These are phyloP conservation scores for Corynespora cassiicola DNA, from an alignment of 2,329 filamentous ascomycete species.

Conservation along the genomic window DNA sequence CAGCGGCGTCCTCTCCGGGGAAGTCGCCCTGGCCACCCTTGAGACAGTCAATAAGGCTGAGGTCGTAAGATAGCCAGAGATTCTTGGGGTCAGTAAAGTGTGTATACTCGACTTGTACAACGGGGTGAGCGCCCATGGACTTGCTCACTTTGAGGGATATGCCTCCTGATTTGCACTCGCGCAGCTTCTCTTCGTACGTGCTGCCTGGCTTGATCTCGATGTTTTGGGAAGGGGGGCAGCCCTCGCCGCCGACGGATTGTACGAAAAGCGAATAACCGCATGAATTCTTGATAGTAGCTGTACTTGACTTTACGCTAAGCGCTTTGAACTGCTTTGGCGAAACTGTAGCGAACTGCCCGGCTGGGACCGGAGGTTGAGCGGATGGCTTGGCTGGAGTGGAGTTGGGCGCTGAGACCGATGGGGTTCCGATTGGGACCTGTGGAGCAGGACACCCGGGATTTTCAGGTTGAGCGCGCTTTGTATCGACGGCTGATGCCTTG, in stretches of 20 bases:
- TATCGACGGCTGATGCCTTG: too few relatives aligned
- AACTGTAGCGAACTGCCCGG: too few relatives aligned
- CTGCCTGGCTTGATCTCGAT: slow-evolving; percentile 9
- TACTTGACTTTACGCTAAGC: slow-evolving; percentile 7
- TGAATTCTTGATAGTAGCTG: slow-evolving; percentile 22
- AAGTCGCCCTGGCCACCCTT: slow-evolving; percentile 9
- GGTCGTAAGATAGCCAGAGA: slow-evolving; percentile 27
- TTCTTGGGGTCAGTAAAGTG: too few relatives aligned
- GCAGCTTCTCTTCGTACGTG: slow-evolving; percentile 13
- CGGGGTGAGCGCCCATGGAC: slow-evolving; percentile 13
- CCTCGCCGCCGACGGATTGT: slow-evolving; percentile 16
- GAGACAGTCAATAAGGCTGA: slow-evolving; percentile 24
- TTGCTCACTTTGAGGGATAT: slow-evolving; percentile 22
- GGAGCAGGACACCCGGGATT: too few relatives aligned
- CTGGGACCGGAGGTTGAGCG: too few relatives aligned
- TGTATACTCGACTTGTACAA: slow-evolving; percentile 22
- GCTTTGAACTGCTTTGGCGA: too few relatives aligned
- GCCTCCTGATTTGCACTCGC: slow-evolving; percentile 8
- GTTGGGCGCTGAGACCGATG: too few relatives aligned
- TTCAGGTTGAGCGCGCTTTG: too few relatives aligned
- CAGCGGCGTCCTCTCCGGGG: slow-evolving; percentile 11
- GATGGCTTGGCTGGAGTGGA: too few relatives aligned
- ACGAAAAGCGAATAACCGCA: slow-evolving; percentile 25
- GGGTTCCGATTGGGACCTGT: too few relatives aligned
- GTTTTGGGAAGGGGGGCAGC: not conserved